Evolutionary conservation across 2,329 filamentous ascomycete genomes (phyloP).

Genomic region (Neofusicoccum sp.): DNA sequence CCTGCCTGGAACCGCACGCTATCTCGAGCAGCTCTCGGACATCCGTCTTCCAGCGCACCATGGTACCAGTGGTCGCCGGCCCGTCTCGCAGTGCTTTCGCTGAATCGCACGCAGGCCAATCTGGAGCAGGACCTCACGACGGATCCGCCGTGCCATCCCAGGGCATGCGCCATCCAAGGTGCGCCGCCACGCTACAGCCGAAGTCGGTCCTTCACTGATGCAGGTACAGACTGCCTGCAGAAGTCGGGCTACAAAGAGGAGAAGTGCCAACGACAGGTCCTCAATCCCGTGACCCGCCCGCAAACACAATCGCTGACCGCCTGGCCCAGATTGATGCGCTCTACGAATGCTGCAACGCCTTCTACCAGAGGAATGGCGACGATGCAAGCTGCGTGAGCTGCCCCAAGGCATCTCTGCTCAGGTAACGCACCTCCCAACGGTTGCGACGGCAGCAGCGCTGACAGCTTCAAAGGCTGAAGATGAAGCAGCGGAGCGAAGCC

Average conservation of each 20-base stretch:
- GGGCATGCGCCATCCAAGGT: slow-evolving; percentile 92
- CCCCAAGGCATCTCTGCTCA: slow-evolving; percentile 75
- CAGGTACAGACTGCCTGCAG: slow-evolving; percentile 68
- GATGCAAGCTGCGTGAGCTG: slow-evolving; percentile 76
- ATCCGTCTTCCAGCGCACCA: not conserved
- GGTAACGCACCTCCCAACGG: slow-evolving; percentile 32
- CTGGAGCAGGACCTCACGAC: slow-evolving; percentile 69
- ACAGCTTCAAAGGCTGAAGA: slow-evolving; percentile 60
- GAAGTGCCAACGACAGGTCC: slow-evolving; percentile 65
- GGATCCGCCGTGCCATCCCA: slow-evolving; percentile 79
- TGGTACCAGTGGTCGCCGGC: not conserved
- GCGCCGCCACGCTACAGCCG: slow-evolving; percentile 23
- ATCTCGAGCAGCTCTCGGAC: not conserved
- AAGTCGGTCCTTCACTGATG: slow-evolving; percentile 16
- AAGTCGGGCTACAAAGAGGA: slow-evolving; percentile 84
- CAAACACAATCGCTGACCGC: not conserved
- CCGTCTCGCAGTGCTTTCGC: slow-evolving; percentile 18
- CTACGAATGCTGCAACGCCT: slow-evolving; percentile 89
- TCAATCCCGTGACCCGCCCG: not conserved
- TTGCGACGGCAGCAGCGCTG: slow-evolving; percentile 7
- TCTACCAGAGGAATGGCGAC: slow-evolving; percentile 79
- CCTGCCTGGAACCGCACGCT: not conserved
- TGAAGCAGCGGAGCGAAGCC: slow-evolving; percentile 67
- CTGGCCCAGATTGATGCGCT: slow-evolving; percentile 70
- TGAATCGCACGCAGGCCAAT: slow-evolving; percentile 32